These are phyloP conservation scores for Cryphonectria japonica DNA, from an alignment of 2,329 filamentous ascomycete genomes.

Conservation along the genomic window DNA sequence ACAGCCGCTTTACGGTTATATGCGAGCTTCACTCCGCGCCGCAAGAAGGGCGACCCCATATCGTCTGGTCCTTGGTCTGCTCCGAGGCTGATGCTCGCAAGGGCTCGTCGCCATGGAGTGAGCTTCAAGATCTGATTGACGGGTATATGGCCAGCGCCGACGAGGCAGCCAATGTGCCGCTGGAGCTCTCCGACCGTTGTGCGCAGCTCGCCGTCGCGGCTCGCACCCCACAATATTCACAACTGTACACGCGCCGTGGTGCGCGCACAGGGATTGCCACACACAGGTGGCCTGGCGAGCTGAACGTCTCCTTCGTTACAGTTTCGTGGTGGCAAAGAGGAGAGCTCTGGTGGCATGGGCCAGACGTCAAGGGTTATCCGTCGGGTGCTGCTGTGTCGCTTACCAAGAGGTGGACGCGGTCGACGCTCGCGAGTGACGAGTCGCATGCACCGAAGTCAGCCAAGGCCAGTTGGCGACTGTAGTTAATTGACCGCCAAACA, in stretches of 20 bases:
- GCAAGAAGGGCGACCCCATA: not conserved
- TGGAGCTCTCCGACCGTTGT: not conserved
- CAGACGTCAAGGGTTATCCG: not conserved
- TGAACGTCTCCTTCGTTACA: not conserved
- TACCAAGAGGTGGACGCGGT: slow-evolving; percentile 8
- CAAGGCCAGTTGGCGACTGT: not conserved
- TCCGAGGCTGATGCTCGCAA: slow-evolving; percentile 4
- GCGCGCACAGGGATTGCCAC: not conserved
- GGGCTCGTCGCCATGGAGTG: not conserved
- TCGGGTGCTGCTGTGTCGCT: not conserved
- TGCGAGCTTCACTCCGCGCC: slow-evolving; percentile 12
- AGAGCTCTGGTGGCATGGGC: slow-evolving; percentile 9
- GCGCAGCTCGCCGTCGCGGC: slow-evolving; percentile 2
- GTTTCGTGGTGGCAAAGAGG: not conserved
- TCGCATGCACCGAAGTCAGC: not conserved
- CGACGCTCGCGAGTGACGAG: slow-evolving; percentile 1
- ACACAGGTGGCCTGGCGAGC: slow-evolving; percentile 4
- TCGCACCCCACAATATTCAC: not conserved
- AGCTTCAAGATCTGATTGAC: not conserved
- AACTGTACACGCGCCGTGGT: not conserved
- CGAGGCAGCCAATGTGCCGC: not conserved
- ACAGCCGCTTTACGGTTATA: slow-evolving; percentile 1
- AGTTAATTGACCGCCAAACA: not conserved
- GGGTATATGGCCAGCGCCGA: not conserved
- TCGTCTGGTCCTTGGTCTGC: slow-evolving; percentile 6